These are phyloP conservation scores for Psophocarpus tetragonolobus DNA, from an alignment of 306 rosid species.

Conservation along the genomic window DNA sequence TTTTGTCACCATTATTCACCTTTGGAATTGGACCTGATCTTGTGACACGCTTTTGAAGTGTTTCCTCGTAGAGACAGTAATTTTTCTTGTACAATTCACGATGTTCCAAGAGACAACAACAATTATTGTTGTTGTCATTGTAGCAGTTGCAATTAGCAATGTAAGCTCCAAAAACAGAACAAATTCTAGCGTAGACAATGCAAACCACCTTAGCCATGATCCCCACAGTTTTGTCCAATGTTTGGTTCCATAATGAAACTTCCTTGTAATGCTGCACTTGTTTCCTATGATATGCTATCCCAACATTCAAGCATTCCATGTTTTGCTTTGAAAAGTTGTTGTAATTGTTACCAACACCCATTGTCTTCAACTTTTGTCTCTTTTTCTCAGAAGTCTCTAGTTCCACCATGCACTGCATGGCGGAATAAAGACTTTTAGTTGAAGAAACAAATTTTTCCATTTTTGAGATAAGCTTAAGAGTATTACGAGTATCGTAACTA, in stretches of 20 bases:
- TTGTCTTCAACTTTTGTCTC: slow-evolving; percentile 26
- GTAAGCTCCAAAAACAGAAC: slow-evolving; percentile 47
- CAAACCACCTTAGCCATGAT: slow-evolving; percentile 58
- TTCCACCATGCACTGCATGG: slow-evolving; percentile 44
- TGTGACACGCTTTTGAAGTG: neutral
- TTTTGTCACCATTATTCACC: neutral
- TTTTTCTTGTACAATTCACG: slow-evolving; percentile 20
- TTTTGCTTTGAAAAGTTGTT: slow-evolving; percentile 12
- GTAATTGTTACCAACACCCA: neutral
- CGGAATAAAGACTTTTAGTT: slow-evolving; percentile 37
- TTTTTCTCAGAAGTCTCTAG: slow-evolving; percentile 49
- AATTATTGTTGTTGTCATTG: neutral
- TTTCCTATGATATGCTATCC: slow-evolving; percentile 39
- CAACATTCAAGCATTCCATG: slow-evolving; percentile 33
- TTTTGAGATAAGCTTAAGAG: slow-evolving; percentile 28
- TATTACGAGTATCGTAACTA: neutral
- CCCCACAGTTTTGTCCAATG: slow-evolving; percentile 52
- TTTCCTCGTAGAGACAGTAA: neutral
- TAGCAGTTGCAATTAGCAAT: neutral
- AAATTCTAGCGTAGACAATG: slow-evolving; percentile 55
- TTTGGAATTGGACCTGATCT: slow-evolving; percentile 48
- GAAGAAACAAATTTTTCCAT: slow-evolving; percentile 45
- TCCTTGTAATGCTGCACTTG: slow-evolving; percentile 56
- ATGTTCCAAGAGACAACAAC: slow-evolving; percentile 37
- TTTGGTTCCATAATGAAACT: slow-evolving; percentile 63